A percentile compares a stretch with the other conserved stretches of the same genome.
phyloP scores from a whole-genome alignment of 805 yeast genomes.

The Cyberlindnera veronae region DNA sequence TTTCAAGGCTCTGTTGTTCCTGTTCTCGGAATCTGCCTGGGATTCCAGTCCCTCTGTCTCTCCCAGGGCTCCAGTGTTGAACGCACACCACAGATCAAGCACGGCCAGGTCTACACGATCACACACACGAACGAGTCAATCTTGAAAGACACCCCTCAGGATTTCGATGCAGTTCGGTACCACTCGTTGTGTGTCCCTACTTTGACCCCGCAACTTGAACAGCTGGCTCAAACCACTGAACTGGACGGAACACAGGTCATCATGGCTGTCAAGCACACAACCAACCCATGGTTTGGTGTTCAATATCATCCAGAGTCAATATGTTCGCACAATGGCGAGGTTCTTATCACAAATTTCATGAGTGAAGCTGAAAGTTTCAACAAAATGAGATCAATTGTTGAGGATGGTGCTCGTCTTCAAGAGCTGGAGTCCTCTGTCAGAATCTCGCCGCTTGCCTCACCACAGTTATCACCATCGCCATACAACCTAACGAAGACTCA shows the following conservation, averaged over 20 bases:
- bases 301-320: constrained; percentile 98
- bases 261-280: constrained; percentile 74
- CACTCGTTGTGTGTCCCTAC: constrained; percentile 69
- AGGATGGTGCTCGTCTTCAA: constrained; percentile 11
- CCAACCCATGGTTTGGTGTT: constrained; percentile 80
- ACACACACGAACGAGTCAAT: constrained; percentile 32
- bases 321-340: constrained; percentile 67
- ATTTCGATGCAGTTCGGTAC: constrained; percentile 74
- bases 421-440: constrained; percentile 11
- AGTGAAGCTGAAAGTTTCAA: constrained; percentile 24
- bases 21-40: constrained; percentile 87
- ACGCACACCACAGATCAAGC: constrained; percentile 59
- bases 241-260: constrained; percentile 37
- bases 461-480: not conserved
- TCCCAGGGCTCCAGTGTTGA: constrained; percentile 55
- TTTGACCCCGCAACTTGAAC: constrained; percentile 35
- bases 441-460: constrained; percentile 19
- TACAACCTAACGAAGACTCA: constrained; percentile 6
- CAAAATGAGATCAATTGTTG: constrained; percentile 21
- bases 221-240: constrained; percentile 57
- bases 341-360: constrained; percentile 57
- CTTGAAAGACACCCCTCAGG: constrained; percentile 38
- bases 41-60: constrained; percentile 79
- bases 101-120: constrained; percentile 72
- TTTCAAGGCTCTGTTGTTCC: constrained; percentile 48